Percentiles rank a stretch among this genome's conserved stretches.
These are phyloP conservation scores for Trametes cinnabarina DNA, from an alignment of 768 basidiomycete genomes.

Conservation along the genomic window DNA sequence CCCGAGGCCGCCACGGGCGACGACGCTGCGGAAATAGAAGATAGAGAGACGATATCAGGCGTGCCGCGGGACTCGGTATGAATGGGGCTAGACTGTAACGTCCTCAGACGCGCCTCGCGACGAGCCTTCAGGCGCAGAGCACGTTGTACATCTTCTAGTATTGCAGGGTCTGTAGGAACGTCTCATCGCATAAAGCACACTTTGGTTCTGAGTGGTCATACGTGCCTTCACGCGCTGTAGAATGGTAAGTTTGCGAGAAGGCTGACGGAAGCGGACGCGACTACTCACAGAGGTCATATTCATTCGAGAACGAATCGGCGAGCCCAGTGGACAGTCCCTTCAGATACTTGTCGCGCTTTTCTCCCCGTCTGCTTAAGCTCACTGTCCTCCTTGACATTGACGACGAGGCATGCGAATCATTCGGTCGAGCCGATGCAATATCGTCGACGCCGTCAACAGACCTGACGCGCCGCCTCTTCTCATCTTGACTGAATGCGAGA, in stretches of 20 bases:
- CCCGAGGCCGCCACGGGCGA: constrained; percentile 24
- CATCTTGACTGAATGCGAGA: constrained; percentile 14
- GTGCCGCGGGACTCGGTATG: constrained; percentile 25
- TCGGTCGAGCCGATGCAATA: constrained; percentile 1
- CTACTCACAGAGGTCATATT: constrained; percentile 73
- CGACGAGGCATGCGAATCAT: not conserved
- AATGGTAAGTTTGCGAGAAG: constrained; percentile 1
- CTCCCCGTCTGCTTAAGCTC: constrained; percentile 8
- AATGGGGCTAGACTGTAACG: constrained; percentile 21
- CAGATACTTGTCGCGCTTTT: constrained; percentile 8
- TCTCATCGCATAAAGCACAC: not conserved
- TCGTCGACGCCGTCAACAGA: constrained; percentile 26
- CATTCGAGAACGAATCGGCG: constrained; percentile 56
- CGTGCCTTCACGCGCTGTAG: constrained; percentile 72
- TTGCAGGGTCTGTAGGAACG: constrained; percentile 61
- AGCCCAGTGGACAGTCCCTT: constrained; percentile 6
- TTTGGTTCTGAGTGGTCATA: not conserved
- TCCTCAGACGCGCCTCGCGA: constrained; percentile 61
- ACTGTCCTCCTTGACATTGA: constrained; percentile 4
- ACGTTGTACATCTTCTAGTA: constrained; percentile 77
- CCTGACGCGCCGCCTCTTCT: constrained; percentile 31
- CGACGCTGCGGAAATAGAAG: constrained; percentile 32
- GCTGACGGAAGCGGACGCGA: not conserved
- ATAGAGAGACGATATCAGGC: constrained; percentile 29
- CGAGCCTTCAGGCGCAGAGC: constrained; percentile 72